phyloP scores from a whole-genome alignment of 371 early-diverging fungal genomes.

The Circinella minor region DNA sequence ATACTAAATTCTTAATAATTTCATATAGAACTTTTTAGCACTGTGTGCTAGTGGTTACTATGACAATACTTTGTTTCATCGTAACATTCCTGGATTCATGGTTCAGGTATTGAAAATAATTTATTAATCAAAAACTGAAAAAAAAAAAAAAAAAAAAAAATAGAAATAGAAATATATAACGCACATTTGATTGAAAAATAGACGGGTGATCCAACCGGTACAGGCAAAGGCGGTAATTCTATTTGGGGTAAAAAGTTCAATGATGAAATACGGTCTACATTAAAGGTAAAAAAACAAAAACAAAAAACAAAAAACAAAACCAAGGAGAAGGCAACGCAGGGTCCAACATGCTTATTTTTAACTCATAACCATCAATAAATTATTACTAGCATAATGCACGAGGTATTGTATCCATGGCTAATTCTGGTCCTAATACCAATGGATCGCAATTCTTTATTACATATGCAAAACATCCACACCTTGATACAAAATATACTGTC shows the following conservation, averaged over 20 bases:
- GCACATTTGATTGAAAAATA: slow-evolving; percentile 21
- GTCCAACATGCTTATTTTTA: too few species aligned
- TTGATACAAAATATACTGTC: slow-evolving; percentile 92
- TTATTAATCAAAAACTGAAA: background rate
- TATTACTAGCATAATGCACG: slow-evolving; percentile 76
- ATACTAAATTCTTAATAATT: background rate
- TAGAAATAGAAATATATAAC: background rate
- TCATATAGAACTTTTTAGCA: slow-evolving; percentile 90
- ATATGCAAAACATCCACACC: slow-evolving; percentile 80
- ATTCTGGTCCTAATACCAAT: slow-evolving; percentile 89
- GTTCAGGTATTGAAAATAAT: slow-evolving; percentile 64
- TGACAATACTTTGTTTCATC: slow-evolving; percentile 82
- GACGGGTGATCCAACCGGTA: slow-evolving; percentile 91
- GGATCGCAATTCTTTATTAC: slow-evolving; percentile 95
- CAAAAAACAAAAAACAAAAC: too few species aligned
- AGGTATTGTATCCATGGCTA: slow-evolving; percentile 94
- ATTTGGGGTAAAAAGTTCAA: slow-evolving; percentile 88
- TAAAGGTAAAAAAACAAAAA: slow-evolving; percentile 61
- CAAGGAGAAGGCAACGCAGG: too few species aligned
- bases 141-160: background rate
- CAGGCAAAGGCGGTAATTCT: slow-evolving; percentile 87
- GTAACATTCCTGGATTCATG: slow-evolving; percentile 91
- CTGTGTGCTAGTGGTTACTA: slow-evolving; percentile 94
- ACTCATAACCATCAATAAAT: too few species aligned
- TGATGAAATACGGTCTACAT: slow-evolving; percentile 85